Base-by-base conservation (phyloP, 352 stramenopile genomes). In the Globisporangium echinulatum region DNA sequence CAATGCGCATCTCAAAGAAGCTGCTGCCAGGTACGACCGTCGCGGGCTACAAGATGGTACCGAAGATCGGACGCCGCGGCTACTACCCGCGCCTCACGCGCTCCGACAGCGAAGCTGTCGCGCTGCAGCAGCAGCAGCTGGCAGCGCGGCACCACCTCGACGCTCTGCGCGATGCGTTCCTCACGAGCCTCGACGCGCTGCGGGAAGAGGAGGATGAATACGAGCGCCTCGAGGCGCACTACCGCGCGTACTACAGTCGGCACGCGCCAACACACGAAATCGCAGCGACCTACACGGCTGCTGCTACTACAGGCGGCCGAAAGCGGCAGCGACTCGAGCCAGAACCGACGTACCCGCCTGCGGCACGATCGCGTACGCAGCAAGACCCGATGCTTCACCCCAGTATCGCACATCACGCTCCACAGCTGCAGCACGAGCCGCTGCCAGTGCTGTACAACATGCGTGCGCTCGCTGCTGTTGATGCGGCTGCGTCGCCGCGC, bases 1-100 rank as follows among this genome's bases (percentile, higher is more conserved):
- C 81, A 25, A 90, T 90, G 80, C 72, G 78, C n/a, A 84, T 90
- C 61, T 90, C 80, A 36, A 90, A 90, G 74, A 90, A 90, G 64
- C 66, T 90, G 14, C 64, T 89, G 44, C 77, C 79, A 0, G 77
- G 79, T 7, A 56, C 57, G 49, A 69, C 79, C 37, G 83, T 89
- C 52, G 74, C 77, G 5, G 77, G 72, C n/a, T 75, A 85, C 52
- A 80, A 77, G 59, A 85, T 90, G 57, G 82, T 84, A 59, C 75
- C 77, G 19, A 90, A 90, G 74, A 82, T 90, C 54, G 80, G 80
- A 4, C 75, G 80, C 37, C 71, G 80, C 14, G 76, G 77, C 14
- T 90, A 84, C 69, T 87, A 82, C 60, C 77, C 80, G 55, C 79
- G 73, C 37, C 60, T 69, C n/a, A 19, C 47, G 0, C 65, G 69